Conservation (phyloP, 106 monocot species). For the Acorus gramineus region DNA sequence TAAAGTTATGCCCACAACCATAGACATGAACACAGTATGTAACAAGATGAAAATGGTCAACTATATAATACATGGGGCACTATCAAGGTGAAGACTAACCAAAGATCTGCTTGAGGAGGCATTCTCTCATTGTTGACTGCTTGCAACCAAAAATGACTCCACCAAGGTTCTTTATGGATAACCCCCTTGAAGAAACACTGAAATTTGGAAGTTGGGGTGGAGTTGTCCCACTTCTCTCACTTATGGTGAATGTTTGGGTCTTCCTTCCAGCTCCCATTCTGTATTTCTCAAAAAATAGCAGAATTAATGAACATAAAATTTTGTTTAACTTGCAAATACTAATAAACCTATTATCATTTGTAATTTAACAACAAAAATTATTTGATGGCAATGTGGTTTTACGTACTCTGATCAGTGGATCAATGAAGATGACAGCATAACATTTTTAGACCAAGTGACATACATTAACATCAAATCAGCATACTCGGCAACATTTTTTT, state of each 20-base stretch:
- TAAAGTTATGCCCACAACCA: constrained; percentile 1
- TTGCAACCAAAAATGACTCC: constrained; percentile 40
- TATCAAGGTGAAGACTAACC: constrained; percentile 6
- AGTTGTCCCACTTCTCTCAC: neutral
- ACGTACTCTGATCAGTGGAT: too few relatives aligned
- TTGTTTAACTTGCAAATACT: too few relatives aligned
- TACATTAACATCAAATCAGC: too few relatives aligned
- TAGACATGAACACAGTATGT: constrained; percentile 7
- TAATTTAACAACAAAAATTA: too few relatives aligned
- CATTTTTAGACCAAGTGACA: too few relatives aligned
- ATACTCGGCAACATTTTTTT: too few relatives aligned
- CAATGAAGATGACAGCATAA: too few relatives aligned
- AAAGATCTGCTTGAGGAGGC: constrained; percentile 33
- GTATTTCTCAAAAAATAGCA: too few relatives aligned
- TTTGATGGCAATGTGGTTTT: too few relatives aligned
- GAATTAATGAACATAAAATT: too few relatives aligned
- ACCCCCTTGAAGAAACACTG: constrained; percentile 4
- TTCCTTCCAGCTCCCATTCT: constrained; percentile 21
- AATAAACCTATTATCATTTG: too few relatives aligned
- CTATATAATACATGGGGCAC: neutral
- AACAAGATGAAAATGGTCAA: neutral
- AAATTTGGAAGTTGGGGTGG: neutral
- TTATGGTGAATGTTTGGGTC: neutral
- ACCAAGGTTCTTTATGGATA: constrained; percentile 19
- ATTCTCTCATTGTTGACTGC: constrained; percentile 21